A percentile compares a stretch with the other conserved stretches of the same genome.
phyloP scores from a whole-genome alignment of 306 rosid genomes.

The Trichosanthes cucumerina region DNA sequence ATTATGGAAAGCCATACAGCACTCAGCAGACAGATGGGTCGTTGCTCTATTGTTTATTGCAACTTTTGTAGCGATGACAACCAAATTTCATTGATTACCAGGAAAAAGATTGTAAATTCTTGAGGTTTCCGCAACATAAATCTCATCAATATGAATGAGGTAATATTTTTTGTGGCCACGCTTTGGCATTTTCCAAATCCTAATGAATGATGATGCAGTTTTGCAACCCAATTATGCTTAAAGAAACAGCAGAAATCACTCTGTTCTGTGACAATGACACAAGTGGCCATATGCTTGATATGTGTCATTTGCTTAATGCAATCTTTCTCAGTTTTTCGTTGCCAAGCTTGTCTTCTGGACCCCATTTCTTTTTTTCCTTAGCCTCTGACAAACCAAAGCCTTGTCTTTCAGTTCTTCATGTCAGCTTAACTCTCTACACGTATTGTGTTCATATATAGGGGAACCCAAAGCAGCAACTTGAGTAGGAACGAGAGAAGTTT shows the following conservation, averaged over 20 bases:
- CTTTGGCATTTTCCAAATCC: not conserved
- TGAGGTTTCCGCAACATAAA: not conserved
- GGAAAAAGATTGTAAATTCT: not conserved
- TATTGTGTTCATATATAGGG: not conserved
- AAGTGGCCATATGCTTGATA: not conserved
- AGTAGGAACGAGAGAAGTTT: not conserved
- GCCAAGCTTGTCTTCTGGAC: not conserved
- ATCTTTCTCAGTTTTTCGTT: not conserved
- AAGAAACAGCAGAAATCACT: not conserved
- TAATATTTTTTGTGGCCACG: not conserved
- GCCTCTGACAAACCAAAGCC: conserved; percentile 4
- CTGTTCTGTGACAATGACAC: not conserved
- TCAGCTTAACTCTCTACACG: conserved; percentile 1
- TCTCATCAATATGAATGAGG: not conserved
- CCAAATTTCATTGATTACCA: not conserved
- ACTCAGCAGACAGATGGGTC: not conserved
- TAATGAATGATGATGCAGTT: not conserved
- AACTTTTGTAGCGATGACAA: not conserved
- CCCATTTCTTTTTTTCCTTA: not conserved
- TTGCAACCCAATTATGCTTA: not conserved
- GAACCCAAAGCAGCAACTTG: not conserved
- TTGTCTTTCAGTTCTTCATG: not conserved
- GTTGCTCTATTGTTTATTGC: not conserved
- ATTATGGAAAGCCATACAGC: not conserved
- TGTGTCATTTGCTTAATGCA: not conserved